These are phyloP conservation scores for Eucalyptus cloeziana DNA, from an alignment of 345 rosid genomes.

Conservation along the genomic window DNA sequence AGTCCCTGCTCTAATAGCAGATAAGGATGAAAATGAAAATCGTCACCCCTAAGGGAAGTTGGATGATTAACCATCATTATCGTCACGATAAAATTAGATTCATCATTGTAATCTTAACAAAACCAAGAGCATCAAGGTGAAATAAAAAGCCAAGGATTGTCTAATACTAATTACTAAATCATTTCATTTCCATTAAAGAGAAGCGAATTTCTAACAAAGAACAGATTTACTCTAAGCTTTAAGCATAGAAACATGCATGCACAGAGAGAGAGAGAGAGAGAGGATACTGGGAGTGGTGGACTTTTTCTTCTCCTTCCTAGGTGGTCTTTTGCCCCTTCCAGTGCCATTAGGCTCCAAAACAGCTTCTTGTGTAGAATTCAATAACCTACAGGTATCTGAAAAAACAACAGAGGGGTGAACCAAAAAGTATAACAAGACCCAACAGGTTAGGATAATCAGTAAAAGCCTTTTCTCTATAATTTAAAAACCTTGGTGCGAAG, in stretches of 20 bases:
- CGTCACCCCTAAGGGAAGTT: background rate
- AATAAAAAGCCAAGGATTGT: background rate
- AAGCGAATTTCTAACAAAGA: background rate
- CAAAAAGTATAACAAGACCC: background rate
- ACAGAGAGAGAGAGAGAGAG: background rate
- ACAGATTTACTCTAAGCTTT: background rate
- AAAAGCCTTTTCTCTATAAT: background rate
- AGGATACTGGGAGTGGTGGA: slow-evolving; percentile 30
- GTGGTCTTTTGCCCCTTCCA: slow-evolving; percentile 30
- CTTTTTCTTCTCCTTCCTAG: slow-evolving; percentile 49
- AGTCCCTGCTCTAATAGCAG: slow-evolving; percentile 22
- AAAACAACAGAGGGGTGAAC: background rate
- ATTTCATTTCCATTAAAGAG: background rate
- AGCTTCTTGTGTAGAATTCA: slow-evolving; percentile 13
- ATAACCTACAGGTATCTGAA: slow-evolving; percentile 44
- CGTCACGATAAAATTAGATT: background rate
- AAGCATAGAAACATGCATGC: background rate
- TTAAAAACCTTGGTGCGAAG: background rate
- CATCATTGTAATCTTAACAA: background rate
- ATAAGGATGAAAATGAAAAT: slow-evolving; percentile 11
- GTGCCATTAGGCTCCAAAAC: slow-evolving; percentile 15
- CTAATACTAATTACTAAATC: background rate
- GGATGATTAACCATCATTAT: background rate
- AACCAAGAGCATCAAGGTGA: background rate
- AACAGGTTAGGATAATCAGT: background rate